Conservation (phyloP, 257 asterid species). For the Oldenlandia corymbosa region DNA sequence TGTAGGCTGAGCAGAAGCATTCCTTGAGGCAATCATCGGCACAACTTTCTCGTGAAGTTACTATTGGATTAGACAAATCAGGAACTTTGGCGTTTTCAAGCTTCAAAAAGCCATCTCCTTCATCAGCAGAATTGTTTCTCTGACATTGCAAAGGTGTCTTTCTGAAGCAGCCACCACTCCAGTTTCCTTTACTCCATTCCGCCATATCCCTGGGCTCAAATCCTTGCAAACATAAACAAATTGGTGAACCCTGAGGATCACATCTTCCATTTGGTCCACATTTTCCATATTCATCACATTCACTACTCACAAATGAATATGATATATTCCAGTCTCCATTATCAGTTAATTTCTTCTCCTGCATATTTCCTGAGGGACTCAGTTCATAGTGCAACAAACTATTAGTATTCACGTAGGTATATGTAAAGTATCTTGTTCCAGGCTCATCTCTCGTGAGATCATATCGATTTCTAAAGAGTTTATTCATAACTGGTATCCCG, state of each 20-base stretch:
- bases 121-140: constrained; percentile 7
- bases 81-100: constrained; percentile 38
- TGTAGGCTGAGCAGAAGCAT: constrained; percentile 29
- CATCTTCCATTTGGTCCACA: constrained; percentile 56
- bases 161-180: constrained; percentile 55
- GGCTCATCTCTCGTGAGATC: neutral
- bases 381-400: neutral
- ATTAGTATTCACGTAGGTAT: neutral
- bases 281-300: constrained; percentile 20
- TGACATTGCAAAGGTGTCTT: constrained; percentile 30
- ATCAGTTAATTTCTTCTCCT: neutral
- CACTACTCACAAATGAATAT: neutral
- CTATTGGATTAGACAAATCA: constrained; percentile 28
- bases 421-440: neutral
- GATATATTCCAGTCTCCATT: constrained; percentile 12
- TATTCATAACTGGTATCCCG: constrained; percentile 10
- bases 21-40: constrained; percentile 26
- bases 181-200: constrained; percentile 48
- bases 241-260: constrained; percentile 28
- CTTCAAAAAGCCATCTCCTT: constrained; percentile 39
- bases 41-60: constrained; percentile 27
- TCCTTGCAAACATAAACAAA: constrained; percentile 53
- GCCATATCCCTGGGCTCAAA: constrained; percentile 29
- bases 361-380: constrained; percentile 11
- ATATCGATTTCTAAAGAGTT: neutral